A percentile compares a stretch with the other conserved stretches of the same genome.
Evolutionary conservation across 2,329 filamentous ascomycete species (phyloP).

Genomic region (Xylaria sp.): DNA sequence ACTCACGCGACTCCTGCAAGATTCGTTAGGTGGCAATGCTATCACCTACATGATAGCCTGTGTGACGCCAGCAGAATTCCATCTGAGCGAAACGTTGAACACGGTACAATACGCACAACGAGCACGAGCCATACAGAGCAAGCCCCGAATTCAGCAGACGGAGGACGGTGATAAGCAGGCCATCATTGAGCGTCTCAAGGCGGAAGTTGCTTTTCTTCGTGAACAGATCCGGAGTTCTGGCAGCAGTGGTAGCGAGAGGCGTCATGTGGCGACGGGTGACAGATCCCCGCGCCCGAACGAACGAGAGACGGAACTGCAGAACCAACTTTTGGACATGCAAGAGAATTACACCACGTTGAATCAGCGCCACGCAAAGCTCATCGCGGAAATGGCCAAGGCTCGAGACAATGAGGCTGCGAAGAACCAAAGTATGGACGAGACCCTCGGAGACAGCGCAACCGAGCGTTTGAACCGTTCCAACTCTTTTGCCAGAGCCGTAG

Average conservation of each 20-base stretch:
- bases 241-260: slow-evolving; percentile 53
- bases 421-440: slow-evolving; percentile 54
- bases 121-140: slow-evolving; percentile 93
- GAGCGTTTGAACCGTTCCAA: slow-evolving; percentile 91
- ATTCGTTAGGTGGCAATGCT: slow-evolving; percentile 92
- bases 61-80: slow-evolving; percentile 93
- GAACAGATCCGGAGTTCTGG: slow-evolving; percentile 90
- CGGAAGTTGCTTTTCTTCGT: slow-evolving; percentile 86
- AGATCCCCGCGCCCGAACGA: slow-evolving; percentile 74
- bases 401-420: slow-evolving; percentile 62
- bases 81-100: slow-evolving; percentile 94
- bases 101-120: slow-evolving; percentile 96
- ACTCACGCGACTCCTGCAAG: slow-evolving; percentile 88
- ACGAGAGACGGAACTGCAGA: slow-evolving; percentile 84
- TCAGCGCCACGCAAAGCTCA: slow-evolving; percentile 89
- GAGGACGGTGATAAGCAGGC: slow-evolving; percentile 94
- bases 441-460: slow-evolving; percentile 70
- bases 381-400: slow-evolving; percentile 85
- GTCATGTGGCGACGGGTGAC: slow-evolving; percentile 56
- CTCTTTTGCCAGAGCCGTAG: slow-evolving; percentile 91
- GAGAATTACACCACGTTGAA: slow-evolving; percentile 92
- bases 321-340: slow-evolving; percentile 85
- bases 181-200: slow-evolving; percentile 85
- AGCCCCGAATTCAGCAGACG: slow-evolving; percentile 88
- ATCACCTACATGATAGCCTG: slow-evolving; percentile 99